Evolutionary conservation across 768 basidiomycete genomes (phyloP).

Genomic region (Leccinum truebloodii): DNA sequence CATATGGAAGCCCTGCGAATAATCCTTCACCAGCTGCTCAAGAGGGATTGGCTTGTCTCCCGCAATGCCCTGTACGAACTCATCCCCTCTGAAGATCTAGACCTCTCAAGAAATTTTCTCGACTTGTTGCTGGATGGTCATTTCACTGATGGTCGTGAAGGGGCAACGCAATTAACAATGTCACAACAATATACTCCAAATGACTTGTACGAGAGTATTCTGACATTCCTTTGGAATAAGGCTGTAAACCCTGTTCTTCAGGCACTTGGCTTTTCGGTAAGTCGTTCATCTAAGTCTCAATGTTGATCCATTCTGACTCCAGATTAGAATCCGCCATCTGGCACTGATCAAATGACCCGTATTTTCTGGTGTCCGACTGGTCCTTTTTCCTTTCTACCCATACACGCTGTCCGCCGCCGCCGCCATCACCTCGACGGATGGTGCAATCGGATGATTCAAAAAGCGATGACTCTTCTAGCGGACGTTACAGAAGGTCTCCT

Average conservation of each 20-base stretch:
- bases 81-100: background rate
- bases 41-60: background rate
- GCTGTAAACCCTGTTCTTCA: background rate
- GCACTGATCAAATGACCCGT: too few species aligned
- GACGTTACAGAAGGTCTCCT: too few species aligned
- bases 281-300: too few species aligned
- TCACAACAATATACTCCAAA: background rate
- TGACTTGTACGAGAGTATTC: background rate
- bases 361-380: too few species aligned
- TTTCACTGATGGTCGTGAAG: background rate
- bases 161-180: accelerated
- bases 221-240: too few species aligned
- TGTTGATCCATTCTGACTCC: too few species aligned
- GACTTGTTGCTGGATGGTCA: background rate
- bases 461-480: too few species aligned
- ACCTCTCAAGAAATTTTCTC: background rate
- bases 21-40: background rate
- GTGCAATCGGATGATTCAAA: background rate
- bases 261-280: background rate
- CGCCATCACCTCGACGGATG: background rate
- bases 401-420: background rate
- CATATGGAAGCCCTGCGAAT: background rate
- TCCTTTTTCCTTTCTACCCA: too few species aligned
- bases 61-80: background rate
- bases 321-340: too few species aligned